phyloP scores from a whole-genome alignment of 2,329 filamentous ascomycete species.

The Fusarium humuli region DNA sequence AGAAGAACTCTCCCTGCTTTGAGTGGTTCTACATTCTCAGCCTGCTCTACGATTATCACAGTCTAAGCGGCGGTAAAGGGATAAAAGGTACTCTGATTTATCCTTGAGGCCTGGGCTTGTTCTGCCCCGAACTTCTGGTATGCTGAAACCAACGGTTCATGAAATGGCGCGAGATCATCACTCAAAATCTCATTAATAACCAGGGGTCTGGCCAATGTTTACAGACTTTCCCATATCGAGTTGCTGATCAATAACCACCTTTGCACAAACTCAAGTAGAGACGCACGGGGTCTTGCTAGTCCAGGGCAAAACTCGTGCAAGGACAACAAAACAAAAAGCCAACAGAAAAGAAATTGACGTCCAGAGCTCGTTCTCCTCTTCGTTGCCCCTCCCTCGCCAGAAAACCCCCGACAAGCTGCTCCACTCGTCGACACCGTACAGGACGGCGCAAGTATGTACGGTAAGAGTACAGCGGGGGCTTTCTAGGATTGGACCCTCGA shows the following conservation, averaged over 20 bases:
- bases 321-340: neutral
- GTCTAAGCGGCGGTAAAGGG: constrained; percentile 15
- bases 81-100: neutral
- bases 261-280: neutral
- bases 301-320: constrained; percentile 1
- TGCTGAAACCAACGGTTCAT: constrained; percentile 10
- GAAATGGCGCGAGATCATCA: constrained; percentile 15
- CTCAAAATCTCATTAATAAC: constrained; percentile 6
- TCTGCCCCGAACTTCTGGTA: neutral
- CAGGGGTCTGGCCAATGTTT: neutral
- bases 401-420: constrained; percentile 12
- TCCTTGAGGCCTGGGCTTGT: constrained; percentile 3
- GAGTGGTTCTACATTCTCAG: neutral
- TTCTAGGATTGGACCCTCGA: constrained; percentile 32
- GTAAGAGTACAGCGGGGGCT: constrained; percentile 9
- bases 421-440: constrained; percentile 14
- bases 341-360: constrained; percentile 6
- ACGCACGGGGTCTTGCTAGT: neutral
- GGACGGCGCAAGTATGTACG: constrained; percentile 11
- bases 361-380: constrained; percentile 8
- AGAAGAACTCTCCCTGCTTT: neutral
- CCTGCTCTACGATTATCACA: neutral
- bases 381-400: constrained; percentile 13
- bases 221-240: neutral
- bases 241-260: neutral